Evolutionary conservation across 345 rosid genomes (phyloP).

Genomic region (Acer negundo): DNA sequence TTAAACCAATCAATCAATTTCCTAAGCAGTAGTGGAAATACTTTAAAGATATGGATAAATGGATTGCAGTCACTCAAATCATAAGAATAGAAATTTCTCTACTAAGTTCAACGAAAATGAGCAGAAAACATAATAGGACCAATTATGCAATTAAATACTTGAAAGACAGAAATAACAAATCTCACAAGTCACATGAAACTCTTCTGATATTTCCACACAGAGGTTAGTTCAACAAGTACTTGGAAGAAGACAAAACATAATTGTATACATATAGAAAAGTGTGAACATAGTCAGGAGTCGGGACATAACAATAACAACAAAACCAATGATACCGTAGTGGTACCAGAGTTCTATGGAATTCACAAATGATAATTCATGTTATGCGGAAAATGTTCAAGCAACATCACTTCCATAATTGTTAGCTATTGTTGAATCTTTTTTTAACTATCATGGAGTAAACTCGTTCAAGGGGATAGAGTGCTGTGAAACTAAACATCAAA

Average conservation of each 20-base stretch:
- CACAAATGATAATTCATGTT: neutral
- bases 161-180: neutral
- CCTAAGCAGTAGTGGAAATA: neutral
- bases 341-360: neutral
- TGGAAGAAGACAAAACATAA: neutral
- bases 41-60: neutral
- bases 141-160: neutral
- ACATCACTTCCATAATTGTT: neutral
- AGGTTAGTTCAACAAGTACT: neutral
- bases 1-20: neutral
- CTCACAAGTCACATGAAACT: neutral
- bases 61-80: neutral
- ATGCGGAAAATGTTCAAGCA: neutral
- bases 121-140: neutral
- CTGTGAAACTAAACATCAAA: conserved; percentile 1
- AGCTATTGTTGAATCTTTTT: neutral
- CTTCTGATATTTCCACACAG: neutral
- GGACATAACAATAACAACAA: neutral
- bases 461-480: neutral
- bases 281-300: neutral
- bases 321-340: neutral
- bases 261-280: neutral
- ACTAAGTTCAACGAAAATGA: neutral
- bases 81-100: neutral
- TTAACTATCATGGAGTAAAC: neutral